A percentile compares a stretch with the other conserved stretches of the same genome.
phyloP scores from a whole-genome alignment of 805 yeast species.

The Candida maltosa region DNA sequence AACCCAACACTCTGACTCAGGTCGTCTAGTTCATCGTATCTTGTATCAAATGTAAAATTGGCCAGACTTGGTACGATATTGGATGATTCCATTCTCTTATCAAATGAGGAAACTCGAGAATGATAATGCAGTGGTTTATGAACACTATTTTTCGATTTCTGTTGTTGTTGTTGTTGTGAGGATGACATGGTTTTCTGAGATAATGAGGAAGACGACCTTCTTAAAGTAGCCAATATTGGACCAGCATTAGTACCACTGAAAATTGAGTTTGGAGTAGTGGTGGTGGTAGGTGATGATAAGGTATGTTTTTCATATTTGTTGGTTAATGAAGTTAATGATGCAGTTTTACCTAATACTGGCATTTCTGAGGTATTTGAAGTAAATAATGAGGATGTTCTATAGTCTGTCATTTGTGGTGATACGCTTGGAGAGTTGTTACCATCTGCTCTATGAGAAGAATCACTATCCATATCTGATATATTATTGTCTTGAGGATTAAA shows the following conservation, averaged over 20 bases:
- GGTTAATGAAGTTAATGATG: conserved; percentile 18
- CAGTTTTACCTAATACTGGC: conserved; percentile 5
- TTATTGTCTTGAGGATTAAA: too few species aligned
- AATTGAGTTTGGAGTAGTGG: background rate
- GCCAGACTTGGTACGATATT: too few species aligned
- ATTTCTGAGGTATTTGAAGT: conserved; percentile 3
- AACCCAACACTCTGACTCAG: background rate
- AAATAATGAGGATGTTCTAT: conserved; percentile 6
- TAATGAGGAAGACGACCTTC: conserved; percentile 10
- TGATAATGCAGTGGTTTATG: conserved; percentile 14
- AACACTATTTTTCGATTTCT: conserved; percentile 16
- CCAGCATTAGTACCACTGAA: background rate
- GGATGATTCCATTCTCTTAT: background rate
- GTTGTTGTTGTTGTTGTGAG: conserved; percentile 14
- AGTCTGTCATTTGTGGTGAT: conserved; percentile 4
- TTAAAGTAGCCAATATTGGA: conserved; percentile 3
- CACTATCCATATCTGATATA: conserved; percentile 21
- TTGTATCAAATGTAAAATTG: too few species aligned
- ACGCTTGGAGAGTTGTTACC: conserved; percentile 10
- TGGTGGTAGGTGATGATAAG: conserved; percentile 11
- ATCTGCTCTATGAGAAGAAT: conserved; percentile 9
- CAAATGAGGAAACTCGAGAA: background rate
- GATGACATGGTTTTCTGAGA: conserved; percentile 9
- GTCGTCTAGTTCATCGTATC: too few species aligned
- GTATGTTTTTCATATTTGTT: conserved; percentile 25